Conservation (phyloP, 139 green algal species). For the Chlamydomonas eustigma region DNA sequence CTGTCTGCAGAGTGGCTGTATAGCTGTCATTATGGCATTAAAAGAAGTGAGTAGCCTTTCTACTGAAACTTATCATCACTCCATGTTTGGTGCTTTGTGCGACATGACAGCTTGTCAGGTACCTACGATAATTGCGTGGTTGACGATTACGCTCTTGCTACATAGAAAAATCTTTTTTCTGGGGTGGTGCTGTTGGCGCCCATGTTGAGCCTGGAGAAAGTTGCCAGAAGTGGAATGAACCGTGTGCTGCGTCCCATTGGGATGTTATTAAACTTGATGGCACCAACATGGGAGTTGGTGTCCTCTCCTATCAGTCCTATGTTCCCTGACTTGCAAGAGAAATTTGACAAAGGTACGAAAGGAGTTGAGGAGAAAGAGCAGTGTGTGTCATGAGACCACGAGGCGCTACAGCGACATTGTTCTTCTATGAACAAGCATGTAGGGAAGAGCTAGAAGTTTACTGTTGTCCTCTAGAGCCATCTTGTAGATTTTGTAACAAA, state of each 20-base stretch:
- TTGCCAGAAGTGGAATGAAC: not conserved
- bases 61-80: too few species aligned
- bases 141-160: too few species aligned
- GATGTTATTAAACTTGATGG: not conserved
- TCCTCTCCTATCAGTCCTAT: not conserved
- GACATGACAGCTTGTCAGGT: too few species aligned
- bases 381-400: too few species aligned
- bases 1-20: not conserved
- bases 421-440: too few species aligned
- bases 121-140: too few species aligned
- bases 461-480: too few species aligned
- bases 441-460: too few species aligned
- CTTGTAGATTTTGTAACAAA: too few species aligned
- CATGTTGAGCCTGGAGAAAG: slow-evolving; percentile 46
- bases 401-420: too few species aligned
- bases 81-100: too few species aligned
- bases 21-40: not conserved
- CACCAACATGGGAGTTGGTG: not conserved
- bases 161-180: not conserved
- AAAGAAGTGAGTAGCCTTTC: not conserved
- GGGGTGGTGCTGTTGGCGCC: slow-evolving; percentile 58
- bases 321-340: not conserved
- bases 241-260: not conserved
- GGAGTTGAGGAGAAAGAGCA: too few species aligned
- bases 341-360: not conserved